Base-by-base conservation (phyloP, 2,329 filamentous ascomycete genomes). In the Curvularia verruculosa region DNA sequence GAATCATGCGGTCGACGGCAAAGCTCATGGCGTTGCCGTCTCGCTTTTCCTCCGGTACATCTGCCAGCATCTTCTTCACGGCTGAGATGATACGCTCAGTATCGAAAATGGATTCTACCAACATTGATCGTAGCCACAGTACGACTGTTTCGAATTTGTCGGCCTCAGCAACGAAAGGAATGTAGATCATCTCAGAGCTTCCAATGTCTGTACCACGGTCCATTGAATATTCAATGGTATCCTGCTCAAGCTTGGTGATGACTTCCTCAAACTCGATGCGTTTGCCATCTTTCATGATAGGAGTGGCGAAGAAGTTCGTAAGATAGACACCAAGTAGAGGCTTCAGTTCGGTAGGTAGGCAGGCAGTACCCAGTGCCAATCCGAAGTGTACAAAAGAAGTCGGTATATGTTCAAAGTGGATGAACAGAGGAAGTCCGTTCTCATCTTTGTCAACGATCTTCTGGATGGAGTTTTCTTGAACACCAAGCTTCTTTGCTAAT, bases 321-420 rank as follows among this genome's bases (percentile, higher is more conserved):
- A 87, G 88, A 71, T 96, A 98, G 39, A 98, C 83, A 3, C 89
- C 84, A 46, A 98, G 81, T 21, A 99, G 78, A 3, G 95, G 95
- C 72, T 94, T 92, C 57, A 94, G 84, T 61, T 93, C 85, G n/a
- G 89, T 84, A 0, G 93, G 91, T 1, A 97, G 82, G 29, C 86
- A 81, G 1, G 87, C 84, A 0, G 92, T 96, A 50, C 91, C 91
- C 48, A 98, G 81, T 54, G 95, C 86, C 21, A 98, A 78, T 46
- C 87, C 89, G 56, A 98, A 84, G 66, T 94, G 89, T 6, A 96
- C 92, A 74, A 99, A 99, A 71, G 92, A 96, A 57, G 91, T 96
- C 2, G 89, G 89, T 13, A 98, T 92, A 70, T 96, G 89, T 77
- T 99, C 95, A 64, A 96, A 99, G 77, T 99, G 94, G n/a, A 99